Evolutionary conservation across 768 basidiomycete genomes (phyloP), one percentile per base, ranked within the genome.

Genomic region (Leccinum uliginosum): DNA sequence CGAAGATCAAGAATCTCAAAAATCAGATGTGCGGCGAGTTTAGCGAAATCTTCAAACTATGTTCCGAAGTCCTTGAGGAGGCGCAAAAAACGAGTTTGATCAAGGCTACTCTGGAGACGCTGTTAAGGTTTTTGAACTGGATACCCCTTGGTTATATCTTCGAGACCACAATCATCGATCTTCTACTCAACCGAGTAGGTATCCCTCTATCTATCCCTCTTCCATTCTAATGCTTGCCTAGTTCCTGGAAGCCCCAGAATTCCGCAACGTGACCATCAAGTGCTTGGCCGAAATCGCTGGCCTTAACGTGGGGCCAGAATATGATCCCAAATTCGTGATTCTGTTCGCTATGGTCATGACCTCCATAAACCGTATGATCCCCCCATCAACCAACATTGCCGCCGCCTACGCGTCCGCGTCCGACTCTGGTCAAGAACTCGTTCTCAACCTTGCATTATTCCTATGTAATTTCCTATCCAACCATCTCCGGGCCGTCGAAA

Each of bases 331-430:
- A 81, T 99, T 98, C 71, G 93, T 94, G 59, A 93, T 94, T 62
- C 78, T 99, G 32, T 98, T 98, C 78, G 91, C 91, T 52, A 94
- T 95, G 85, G 95, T 97, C 71, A 96, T 98, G 94, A 95, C 94
- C 4, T 89, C 93, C 43, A 75, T 97, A 63, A 98, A 98, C 74
- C 87, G 91, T 56, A 98, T 98, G 93, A 87, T 98, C 26, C 95
- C 93, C 30, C 94, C 93, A 10, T 88, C 83, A 58, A 98, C 96
- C 47, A 93, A 98, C 68, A 94, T 99, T 62, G 87, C 93, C 2
- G 85, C 89, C 59, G 95, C 93, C 12, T 99, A 97, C 71, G 80
- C 85, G 24, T 88, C 88, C 56, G 90, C 95, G 0, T 85, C 87
- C 49, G 96, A 98, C 68, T 79, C 89, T 4, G 95, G 95, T 30